These are phyloP conservation scores for Kodamaea suecica DNA, from an alignment of 1,139 yeast genomes.

Conservation along the genomic window DNA sequence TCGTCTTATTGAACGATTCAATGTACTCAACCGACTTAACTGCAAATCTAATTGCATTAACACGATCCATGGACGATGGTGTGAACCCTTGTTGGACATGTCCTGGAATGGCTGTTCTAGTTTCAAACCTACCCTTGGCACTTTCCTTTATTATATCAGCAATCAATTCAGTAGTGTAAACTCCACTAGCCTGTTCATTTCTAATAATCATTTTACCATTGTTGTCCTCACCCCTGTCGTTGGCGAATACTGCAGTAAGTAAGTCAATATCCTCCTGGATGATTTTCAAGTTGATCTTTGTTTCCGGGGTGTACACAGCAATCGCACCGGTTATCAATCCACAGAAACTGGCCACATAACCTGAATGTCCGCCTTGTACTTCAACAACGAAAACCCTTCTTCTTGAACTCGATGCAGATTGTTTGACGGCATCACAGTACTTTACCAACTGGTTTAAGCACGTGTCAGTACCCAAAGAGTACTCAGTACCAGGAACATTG, in stretches of 20 bases:
- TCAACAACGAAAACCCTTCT: constrained; percentile 76
- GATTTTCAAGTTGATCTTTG: constrained; percentile 55
- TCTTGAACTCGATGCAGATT: constrained; percentile 75
- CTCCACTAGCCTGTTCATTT: constrained; percentile 80
- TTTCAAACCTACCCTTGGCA: constrained; percentile 73
- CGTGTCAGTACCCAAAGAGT: constrained; percentile 75
- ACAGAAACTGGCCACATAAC: constrained; percentile 69
- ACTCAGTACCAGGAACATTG: constrained; percentile 82
- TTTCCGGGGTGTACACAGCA: constrained; percentile 75
- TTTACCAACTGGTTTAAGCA: constrained; percentile 72
- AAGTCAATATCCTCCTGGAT: constrained; percentile 60
- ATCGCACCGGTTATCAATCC: constrained; percentile 72
- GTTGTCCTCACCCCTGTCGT: constrained; percentile 59
- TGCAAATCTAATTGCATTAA: constrained; percentile 87
- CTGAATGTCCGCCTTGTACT: constrained; percentile 86
- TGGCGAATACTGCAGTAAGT: constrained; percentile 52
- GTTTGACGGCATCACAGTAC: constrained; percentile 77
- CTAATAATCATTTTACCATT: constrained; percentile 83
- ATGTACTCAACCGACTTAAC: constrained; percentile 84
- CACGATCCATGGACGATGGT: constrained; percentile 94
- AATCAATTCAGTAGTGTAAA: constrained; percentile 75
- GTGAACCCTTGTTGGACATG: constrained; percentile 98
- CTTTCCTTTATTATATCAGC: constrained; percentile 82
- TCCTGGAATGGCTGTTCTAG: constrained; percentile 96
- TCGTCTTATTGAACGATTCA: constrained; percentile 41